These are phyloP conservation scores for Viridothelium virens DNA, from an alignment of 495 filamentous ascomycete species.

Conservation along the genomic window DNA sequence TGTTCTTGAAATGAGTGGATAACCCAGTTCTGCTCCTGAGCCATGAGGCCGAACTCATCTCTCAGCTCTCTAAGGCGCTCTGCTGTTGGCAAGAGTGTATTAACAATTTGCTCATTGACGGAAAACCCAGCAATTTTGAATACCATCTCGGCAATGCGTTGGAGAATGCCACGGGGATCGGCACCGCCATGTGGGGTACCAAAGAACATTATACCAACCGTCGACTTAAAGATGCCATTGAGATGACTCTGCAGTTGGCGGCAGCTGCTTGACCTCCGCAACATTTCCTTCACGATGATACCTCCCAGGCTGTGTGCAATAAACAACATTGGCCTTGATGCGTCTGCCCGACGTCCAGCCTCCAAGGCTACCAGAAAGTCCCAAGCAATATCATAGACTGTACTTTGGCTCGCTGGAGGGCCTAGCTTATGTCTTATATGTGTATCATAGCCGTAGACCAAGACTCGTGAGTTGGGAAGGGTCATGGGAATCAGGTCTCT, in stretches of 20 bases:
- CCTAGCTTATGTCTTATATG: constrained; percentile 31
- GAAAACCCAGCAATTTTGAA: constrained; percentile 25
- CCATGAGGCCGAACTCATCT: constrained; percentile 31
- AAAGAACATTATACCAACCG: constrained; percentile 37
- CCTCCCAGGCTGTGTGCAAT: constrained; percentile 49
- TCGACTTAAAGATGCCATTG: constrained; percentile 30
- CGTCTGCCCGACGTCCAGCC: constrained; percentile 24
- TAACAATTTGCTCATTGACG: constrained; percentile 24
- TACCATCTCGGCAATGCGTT: constrained; percentile 21
- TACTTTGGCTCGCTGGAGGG: constrained; percentile 29
- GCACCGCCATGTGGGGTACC: constrained; percentile 39
- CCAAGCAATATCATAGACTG: constrained; percentile 33
- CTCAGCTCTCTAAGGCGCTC: constrained; percentile 32
- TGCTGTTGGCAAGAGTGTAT: constrained; percentile 29
- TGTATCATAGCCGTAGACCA: constrained; percentile 41
- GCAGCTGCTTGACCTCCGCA: constrained; percentile 28
- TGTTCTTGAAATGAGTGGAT: constrained; percentile 38
- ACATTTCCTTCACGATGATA: constrained; percentile 42
- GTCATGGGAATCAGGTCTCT: constrained; percentile 34
- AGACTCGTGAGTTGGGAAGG: constrained; percentile 31
- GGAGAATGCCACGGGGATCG: constrained; percentile 24
- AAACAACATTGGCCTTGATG: constrained; percentile 39
- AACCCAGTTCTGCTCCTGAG: constrained; percentile 26
- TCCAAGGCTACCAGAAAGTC: constrained; percentile 37
- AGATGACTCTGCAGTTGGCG: constrained; percentile 23